Conservation (phyloP, 768 basidiomycete genomes). For the Hericium coralloides region DNA sequence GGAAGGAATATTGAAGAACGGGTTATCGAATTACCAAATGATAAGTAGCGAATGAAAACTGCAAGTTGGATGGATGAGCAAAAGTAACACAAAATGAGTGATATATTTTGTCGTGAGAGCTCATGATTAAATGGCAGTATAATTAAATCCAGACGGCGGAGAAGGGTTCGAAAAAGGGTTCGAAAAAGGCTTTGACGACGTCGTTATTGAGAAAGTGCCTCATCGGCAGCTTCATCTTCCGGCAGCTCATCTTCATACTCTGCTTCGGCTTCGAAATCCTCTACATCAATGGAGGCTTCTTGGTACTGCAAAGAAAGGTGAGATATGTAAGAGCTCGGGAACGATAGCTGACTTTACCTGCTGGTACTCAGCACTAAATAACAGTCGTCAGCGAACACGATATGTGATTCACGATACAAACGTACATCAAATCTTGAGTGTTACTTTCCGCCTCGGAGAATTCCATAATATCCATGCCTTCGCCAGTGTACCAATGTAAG, state of each 20-base stretch:
- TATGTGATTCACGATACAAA: slow-evolving; percentile 6
- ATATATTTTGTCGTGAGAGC: background rate
- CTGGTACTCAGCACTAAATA: slow-evolving; percentile 78
- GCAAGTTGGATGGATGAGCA: no score
- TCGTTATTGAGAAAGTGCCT: background rate
- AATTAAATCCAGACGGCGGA: background rate
- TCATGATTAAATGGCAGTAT: background rate
- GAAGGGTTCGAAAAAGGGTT: background rate
- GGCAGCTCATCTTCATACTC: slow-evolving; percentile 5
- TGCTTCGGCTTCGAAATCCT: slow-evolving; percentile 7
- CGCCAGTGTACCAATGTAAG: slow-evolving; percentile 85
- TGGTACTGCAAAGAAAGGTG: slow-evolving; percentile 8
- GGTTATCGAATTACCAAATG: background rate
- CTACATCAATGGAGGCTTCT: slow-evolving; percentile 12
- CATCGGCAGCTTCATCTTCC: background rate
- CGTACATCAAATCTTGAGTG: slow-evolving; percentile 71
- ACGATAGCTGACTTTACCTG: slow-evolving; percentile 38
- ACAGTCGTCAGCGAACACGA: slow-evolving; percentile 7
- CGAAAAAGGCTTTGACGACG: background rate
- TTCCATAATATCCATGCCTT: slow-evolving; percentile 86
- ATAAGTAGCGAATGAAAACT: background rate
- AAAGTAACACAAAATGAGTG: background rate
- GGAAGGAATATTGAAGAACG: no score
- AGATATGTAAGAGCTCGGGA: background rate
- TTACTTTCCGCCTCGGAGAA: slow-evolving; percentile 88